Evolutionary conservation across 768 basidiomycete genomes (phyloP).

Genomic region (Podaxis mareebaensis): DNA sequence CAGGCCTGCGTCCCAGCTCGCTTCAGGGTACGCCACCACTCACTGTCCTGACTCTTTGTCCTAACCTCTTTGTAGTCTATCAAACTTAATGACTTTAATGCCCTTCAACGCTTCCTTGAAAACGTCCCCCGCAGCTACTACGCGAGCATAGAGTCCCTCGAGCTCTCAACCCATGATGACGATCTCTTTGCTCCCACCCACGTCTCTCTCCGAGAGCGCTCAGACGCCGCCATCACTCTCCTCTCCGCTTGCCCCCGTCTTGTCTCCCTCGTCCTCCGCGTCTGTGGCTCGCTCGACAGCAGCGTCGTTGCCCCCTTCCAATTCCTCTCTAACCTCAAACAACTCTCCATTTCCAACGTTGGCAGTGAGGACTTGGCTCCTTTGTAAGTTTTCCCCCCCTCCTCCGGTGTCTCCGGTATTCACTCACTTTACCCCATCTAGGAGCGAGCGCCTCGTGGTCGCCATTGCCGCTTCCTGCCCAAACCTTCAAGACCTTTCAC

Average conservation of each 20-base stretch:
- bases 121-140: conserved; percentile 58
- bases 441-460: conserved; percentile 71
- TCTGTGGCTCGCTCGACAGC: conserved; percentile 51
- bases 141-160: conserved; percentile 53
- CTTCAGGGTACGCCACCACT: conserved; percentile 49
- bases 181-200: conserved; percentile 20
- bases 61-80: conserved; percentile 41
- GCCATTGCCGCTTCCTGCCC: conserved; percentile 64
- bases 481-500: conserved; percentile 52
- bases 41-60: conserved; percentile 1
- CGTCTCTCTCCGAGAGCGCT: conserved; percentile 31
- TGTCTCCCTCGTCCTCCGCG: conserved; percentile 44
- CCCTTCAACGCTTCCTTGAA: conserved; percentile 51
- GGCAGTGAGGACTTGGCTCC: conserved; percentile 41
- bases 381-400: conserved; percentile 38
- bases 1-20: conserved; percentile 54
- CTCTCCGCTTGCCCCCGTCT: conserved; percentile 52
- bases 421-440: conserved; percentile 24
- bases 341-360: conserved; percentile 49
- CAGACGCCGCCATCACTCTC: conserved; percentile 51
- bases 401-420: conserved; percentile 17
- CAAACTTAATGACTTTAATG: conserved; percentile 44
- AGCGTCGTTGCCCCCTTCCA: conserved; percentile 50
- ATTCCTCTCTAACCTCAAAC: conserved; percentile 40
- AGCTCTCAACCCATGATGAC: conserved; percentile 39